Percentiles rank a stretch among this genome's conserved stretches.
phyloP scores from a whole-genome alignment of 768 basidiomycete species.

The Termitomyces sp. region DNA sequence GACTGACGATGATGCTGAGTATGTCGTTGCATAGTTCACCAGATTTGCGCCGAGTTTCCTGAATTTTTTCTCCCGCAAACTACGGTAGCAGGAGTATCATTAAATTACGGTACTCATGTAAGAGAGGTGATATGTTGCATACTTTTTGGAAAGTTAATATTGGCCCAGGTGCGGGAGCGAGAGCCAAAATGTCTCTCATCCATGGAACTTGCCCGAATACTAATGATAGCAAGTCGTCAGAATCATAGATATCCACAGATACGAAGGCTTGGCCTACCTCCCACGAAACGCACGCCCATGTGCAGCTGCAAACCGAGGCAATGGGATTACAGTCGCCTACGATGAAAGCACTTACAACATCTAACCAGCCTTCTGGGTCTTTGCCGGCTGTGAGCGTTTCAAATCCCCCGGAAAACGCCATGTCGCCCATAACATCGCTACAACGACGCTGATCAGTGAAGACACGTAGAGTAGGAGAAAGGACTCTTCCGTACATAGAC shows the following conservation, averaged over 20 bases:
- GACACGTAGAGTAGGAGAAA: not conserved
- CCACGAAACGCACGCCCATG: constrained; percentile 15
- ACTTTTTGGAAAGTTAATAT: constrained; percentile 16
- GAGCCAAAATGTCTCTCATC: constrained; percentile 13
- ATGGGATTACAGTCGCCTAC: not conserved
- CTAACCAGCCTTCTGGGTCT: constrained; percentile 19
- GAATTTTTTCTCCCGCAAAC: constrained; percentile 13
- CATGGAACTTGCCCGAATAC: constrained; percentile 20
- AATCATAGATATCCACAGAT: not conserved
- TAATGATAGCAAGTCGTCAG: not conserved
- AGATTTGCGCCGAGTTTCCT: constrained; percentile 9
- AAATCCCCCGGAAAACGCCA: constrained; percentile 21
- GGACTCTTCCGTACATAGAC: constrained; percentile 5
- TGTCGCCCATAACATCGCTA: constrained; percentile 22
- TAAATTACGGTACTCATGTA: not conserved
- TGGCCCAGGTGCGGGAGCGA: constrained; percentile 14
- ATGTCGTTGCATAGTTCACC: constrained; percentile 12
- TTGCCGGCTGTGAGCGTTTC: constrained; percentile 17
- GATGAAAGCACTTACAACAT: constrained; percentile 10
- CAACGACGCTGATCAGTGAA: not conserved
- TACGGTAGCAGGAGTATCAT: not conserved
- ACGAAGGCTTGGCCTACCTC: constrained; percentile 1
- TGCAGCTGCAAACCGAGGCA: constrained; percentile 4
- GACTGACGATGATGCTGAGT: constrained; percentile 17
- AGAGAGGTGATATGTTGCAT: not conserved